Percentiles rank a stretch among this genome's conserved stretches.
Evolutionary conservation across 805 yeast species (phyloP).

Genomic region (Kodamaea restingae): DNA sequence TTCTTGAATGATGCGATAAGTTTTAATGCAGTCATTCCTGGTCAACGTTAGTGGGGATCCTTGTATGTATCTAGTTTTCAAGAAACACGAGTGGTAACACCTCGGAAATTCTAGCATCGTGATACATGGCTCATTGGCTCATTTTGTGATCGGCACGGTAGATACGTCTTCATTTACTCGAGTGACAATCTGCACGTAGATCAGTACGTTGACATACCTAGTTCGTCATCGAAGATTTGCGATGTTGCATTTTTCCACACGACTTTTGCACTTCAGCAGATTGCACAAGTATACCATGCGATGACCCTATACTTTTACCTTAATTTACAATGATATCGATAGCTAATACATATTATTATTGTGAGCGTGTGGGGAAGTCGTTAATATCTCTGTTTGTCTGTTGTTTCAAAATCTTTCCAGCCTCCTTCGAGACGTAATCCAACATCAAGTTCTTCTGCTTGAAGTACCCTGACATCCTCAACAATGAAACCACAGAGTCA

Average conservation of each 20-base stretch:
- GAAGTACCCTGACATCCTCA: constrained; percentile 50
- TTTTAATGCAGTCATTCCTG: constrained; percentile 1
- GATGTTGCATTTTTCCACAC: not conserved
- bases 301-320: no score
- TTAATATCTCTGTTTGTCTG: constrained; percentile 28
- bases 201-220: constrained; percentile 5
- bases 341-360: no score
- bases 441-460: constrained; percentile 37
- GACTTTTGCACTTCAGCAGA: not conserved
- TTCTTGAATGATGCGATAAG: constrained; percentile 21
- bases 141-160: constrained; percentile 16
- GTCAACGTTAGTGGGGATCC: constrained; percentile 6
- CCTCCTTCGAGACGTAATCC: constrained; percentile 33
- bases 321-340: not conserved
- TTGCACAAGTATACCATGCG: no score
- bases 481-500: constrained; percentile 42
- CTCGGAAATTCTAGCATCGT: constrained; percentile 24
- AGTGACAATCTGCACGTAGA: constrained; percentile 1
- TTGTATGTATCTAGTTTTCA: constrained; percentile 30
- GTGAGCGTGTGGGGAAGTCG: constrained; percentile 14
- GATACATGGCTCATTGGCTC: constrained; percentile 12
- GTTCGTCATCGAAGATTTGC: not conserved
- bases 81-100: constrained; percentile 13
- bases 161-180: constrained; percentile 9
- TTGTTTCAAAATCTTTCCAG: constrained; percentile 25